Conservation (phyloP, 345 rosid species). For the Moringa oleifera region DNA sequence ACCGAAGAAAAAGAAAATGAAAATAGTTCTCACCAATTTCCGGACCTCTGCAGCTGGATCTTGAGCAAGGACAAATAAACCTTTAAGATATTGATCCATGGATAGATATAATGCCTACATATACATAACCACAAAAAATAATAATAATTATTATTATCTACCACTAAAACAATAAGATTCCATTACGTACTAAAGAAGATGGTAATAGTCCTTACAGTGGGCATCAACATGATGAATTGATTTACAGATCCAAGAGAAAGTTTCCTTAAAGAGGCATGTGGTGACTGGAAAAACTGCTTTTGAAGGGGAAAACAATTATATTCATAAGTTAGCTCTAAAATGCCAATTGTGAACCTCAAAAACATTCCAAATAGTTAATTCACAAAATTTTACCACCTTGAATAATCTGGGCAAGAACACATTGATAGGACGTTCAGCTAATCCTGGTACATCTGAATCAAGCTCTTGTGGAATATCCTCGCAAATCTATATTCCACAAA, state of each 20-base stretch:
- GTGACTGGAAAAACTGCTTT: conserved; percentile 91
- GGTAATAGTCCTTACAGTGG: conserved; percentile 97
- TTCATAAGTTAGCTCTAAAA: no score
- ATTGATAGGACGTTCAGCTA: conserved; percentile 81
- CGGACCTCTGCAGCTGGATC: conserved; percentile 84
- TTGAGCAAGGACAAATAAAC: conserved; percentile 77
- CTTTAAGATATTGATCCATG: conserved; percentile 77
- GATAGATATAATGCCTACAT: conserved; percentile 69
- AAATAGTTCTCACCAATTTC: conserved; percentile 42
- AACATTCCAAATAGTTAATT: neutral
- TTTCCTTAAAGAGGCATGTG: conserved; percentile 76
- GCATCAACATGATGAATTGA: conserved; percentile 88
- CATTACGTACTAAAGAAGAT: no score
- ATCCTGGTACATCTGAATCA: conserved; percentile 84
- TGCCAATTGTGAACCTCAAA: no score
- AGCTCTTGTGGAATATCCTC: conserved; percentile 90
- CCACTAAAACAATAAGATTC: neutral
- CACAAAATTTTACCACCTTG: conserved; percentile 42
- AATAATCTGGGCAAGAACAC: conserved; percentile 71
- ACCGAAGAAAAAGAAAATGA: neutral
- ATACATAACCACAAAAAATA: no score
- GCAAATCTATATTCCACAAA: conserved; percentile 76
- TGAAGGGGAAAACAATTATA: conserved; percentile 17
- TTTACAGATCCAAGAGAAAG: conserved; percentile 84
- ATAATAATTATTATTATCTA: neutral